A percentile compares a stretch with the other conserved stretches of the same genome.
phyloP scores from a whole-genome alignment of 768 basidiomycete genomes.

The Mrakia gelida region DNA sequence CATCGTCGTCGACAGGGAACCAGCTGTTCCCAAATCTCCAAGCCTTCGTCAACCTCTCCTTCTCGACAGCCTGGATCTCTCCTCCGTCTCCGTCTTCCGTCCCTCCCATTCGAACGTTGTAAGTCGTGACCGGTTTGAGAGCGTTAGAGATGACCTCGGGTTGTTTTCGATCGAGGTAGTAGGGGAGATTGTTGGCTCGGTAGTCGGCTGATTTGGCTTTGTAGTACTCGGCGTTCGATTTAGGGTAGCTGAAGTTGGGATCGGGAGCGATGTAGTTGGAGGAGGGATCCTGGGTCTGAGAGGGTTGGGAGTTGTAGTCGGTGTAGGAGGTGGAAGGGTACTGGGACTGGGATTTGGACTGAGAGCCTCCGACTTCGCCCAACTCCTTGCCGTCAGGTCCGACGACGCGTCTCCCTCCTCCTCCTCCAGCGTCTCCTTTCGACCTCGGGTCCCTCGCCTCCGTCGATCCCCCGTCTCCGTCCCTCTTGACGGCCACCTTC shows the following conservation, averaged over 20 bases:
- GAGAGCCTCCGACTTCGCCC: background rate
- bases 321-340: background rate
- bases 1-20: conserved; percentile 58
- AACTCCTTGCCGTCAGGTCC: background rate
- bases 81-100: background rate
- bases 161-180: conserved; percentile 17
- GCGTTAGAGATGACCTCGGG: conserved; percentile 15
- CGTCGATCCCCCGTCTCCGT: conserved; percentile 34
- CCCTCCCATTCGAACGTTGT: background rate
- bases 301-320: background rate
- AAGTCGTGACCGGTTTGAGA: conserved; percentile 19
- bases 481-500: conserved; percentile 53
- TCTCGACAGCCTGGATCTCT: conserved; percentile 47
- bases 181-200: background rate
- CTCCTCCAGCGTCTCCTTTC: conserved; percentile 42
- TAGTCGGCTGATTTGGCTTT: background rate
- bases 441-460: conserved; percentile 31
- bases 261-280: background rate
- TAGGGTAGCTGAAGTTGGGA: background rate
- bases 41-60: conserved; percentile 44
- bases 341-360: background rate
- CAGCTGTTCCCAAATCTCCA: conserved; percentile 53
- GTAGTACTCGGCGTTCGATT: background rate
- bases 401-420: conserved; percentile 45
- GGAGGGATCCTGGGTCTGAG: background rate